Evolutionary conservation across 345 rosid genomes (phyloP), one percentile per base, ranked within the genome.

Genomic region (Psidium guajava): DNA sequence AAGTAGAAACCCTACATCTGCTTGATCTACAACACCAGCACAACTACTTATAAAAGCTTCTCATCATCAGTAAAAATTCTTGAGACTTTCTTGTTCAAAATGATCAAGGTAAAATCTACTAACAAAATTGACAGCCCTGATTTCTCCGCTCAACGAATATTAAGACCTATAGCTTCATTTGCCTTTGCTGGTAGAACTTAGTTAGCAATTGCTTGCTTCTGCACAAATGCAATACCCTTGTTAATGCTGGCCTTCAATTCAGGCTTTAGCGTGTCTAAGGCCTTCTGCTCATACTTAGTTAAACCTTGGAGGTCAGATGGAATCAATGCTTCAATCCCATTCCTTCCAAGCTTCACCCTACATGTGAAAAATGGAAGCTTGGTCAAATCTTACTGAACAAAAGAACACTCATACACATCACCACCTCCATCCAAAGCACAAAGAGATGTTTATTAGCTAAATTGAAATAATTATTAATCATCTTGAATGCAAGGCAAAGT

Each of bases 361-460:
- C 98, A 97, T 24, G 99, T 97, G 84, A 42, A 95, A 97, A 92
- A 97, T 55, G 98, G 98, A 57, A 94, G 95, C 82, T 94, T 99
- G 1, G 97, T 93, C 82, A 93, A 82, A 69, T 89, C 91, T 3
- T 99, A 96, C 77, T 95, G 95, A 84, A 97, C 96, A 64, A 86
- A 97, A 2, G 95, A 85, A 83, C 99, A 96, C 91, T 96, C 98
- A 8, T 94, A 93, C 20, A 97, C 99, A 82, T 94, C 97, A 5
- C 89, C 93, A 86, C 94, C 98, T 61, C 99, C 99, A 59, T 95
- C 98, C 82, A 97, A 91, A 57, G 99, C 99, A 82, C 97, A 95
- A 28, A 97, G 98, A 84, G 99, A 96, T 47, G 49, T 47, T 47
- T 47, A 47, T 47, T 47, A 47, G 1, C 49, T 47, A 47, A 47